A percentile compares a stretch with the other conserved stretches of the same genome.
These are phyloP conservation scores for Microbotryum scabiosae DNA, from an alignment of 1,284 basidiomycete species.

Conservation along the genomic window DNA sequence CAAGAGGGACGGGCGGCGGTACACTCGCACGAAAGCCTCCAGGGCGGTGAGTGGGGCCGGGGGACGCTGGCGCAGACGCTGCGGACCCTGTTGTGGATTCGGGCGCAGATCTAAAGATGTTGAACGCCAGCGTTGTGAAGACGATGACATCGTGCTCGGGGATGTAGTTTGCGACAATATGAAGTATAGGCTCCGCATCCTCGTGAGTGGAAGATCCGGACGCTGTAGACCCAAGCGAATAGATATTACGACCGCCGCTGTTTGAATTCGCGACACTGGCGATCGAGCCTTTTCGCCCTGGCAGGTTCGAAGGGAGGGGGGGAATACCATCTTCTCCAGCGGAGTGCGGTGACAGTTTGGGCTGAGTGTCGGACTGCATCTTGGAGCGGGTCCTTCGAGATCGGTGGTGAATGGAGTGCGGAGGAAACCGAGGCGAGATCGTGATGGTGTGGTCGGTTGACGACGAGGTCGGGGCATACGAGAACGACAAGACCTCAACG, in stretches of 20 bases:
- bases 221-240: background rate
- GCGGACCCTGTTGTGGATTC: too few species aligned
- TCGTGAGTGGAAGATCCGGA: background rate
- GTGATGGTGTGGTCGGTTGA: constrained; percentile 5
- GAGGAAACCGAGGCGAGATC: background rate
- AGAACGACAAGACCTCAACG: constrained; percentile 2
- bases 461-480: background rate
- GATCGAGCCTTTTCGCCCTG: too few species aligned
- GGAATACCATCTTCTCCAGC: too few species aligned
- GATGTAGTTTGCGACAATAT: constrained; percentile 8
- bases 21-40: too few species aligned
- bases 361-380: background rate
- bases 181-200: constrained; percentile 5
- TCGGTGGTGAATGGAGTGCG: background rate
- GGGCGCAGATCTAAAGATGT: background rate
- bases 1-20: too few species aligned
- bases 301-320: too few species aligned
- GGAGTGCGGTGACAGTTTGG: background rate
- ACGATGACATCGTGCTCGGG: constrained; percentile 2
- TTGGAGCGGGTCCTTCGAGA: background rate
- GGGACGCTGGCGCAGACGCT: too few species aligned
- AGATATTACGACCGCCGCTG: background rate
- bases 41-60: too few species aligned
- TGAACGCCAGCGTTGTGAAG: constrained; percentile 2
- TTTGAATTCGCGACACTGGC: too few species aligned